phyloP scores from a whole-genome alignment of 495 filamentous ascomycete species.

The Ascodesmis nigricans region DNA sequence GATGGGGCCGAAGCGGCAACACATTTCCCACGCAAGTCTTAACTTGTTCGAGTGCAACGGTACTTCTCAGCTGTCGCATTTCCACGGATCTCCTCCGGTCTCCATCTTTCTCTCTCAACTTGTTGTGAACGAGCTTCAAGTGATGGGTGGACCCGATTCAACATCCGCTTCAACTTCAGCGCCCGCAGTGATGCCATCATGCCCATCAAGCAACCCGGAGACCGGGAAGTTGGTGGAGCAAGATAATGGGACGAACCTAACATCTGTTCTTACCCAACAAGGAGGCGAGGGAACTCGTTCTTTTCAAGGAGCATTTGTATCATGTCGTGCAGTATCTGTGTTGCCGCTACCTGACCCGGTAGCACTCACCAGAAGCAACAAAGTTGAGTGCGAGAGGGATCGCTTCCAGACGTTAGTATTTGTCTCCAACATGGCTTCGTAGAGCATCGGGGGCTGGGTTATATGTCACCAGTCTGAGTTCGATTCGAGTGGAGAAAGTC shows the following conservation, averaged over 20 bases:
- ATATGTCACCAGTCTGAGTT: conserved; percentile 48
- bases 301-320: too few species aligned
- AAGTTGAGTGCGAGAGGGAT: conserved; percentile 58
- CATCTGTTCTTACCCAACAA: too few species aligned
- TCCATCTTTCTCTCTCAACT: conserved; percentile 17
- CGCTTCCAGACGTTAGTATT: conserved; percentile 25
- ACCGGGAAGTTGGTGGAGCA: too few species aligned
- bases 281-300: too few species aligned
- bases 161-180: conserved; percentile 34
- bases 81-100: conserved; percentile 16
- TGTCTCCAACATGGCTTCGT: background rate
- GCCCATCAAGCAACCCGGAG: too few species aligned
- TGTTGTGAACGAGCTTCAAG: too few species aligned
- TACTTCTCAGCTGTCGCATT: conserved; percentile 51
- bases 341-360: conserved; percentile 22
- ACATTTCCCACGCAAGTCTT: conserved; percentile 88
- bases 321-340: too few species aligned
- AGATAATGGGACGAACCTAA: too few species aligned
- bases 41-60: conserved; percentile 89
- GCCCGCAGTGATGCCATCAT: conserved; percentile 79
- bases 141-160: conserved; percentile 30
- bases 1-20: conserved; percentile 42
- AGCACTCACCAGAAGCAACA: conserved; percentile 62
- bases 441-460: too few species aligned
- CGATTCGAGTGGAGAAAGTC: conserved; percentile 48